A percentile compares a stretch with the other conserved stretches of the same genome.
Conservation (phyloP, 1,284 basidiomycete genomes). For the Pisolithus thermaeus region DNA sequence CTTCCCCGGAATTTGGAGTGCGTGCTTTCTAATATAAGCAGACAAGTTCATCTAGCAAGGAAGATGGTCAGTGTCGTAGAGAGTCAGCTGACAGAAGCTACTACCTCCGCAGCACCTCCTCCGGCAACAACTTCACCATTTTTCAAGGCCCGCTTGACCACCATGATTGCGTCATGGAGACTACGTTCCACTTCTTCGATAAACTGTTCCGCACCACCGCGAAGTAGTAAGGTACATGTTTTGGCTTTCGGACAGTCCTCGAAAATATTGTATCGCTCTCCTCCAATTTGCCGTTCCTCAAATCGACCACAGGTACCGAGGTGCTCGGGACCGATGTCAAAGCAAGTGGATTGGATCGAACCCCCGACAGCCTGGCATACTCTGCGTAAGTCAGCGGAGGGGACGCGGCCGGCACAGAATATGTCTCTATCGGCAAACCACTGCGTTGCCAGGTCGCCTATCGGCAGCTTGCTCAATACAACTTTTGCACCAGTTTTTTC, state of each 20-base stretch:
- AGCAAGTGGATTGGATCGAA: conserved; percentile 91
- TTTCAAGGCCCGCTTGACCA: conserved; percentile 95
- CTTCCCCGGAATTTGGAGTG: conserved; percentile 93
- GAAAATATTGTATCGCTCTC: conserved; percentile 97
- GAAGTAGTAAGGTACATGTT: conserved; percentile 93
- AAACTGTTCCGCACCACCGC: conserved; percentile 98
- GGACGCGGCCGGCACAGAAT: conserved; percentile 97
- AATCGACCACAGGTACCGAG: conserved; percentile 90
- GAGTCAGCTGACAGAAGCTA: conserved; percentile 3
- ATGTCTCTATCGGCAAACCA: conserved; percentile 99
- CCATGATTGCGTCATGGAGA: conserved; percentile 99
- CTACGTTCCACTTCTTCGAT: conserved; percentile 98
- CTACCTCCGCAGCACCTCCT: conserved; percentile 93
- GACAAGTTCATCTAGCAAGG: conserved; percentile 88
- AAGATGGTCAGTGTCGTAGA: conserved; percentile 1
- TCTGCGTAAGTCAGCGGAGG: conserved; percentile 85
- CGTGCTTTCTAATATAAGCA: conserved; percentile 85
- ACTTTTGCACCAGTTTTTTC: conserved; percentile 96
- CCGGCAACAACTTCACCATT: conserved; percentile 97
- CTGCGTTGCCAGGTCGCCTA: conserved; percentile 97
- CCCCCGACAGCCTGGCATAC: conserved; percentile 97
- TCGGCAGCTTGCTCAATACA: conserved; percentile 96
- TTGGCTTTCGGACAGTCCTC: conserved; percentile 93
- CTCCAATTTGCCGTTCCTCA: conserved; percentile 95
- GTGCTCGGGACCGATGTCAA: conserved; percentile 87